phyloP scores from a whole-genome alignment of 371 early-diverging fungal species.

The Circinella umbellata region DNA sequence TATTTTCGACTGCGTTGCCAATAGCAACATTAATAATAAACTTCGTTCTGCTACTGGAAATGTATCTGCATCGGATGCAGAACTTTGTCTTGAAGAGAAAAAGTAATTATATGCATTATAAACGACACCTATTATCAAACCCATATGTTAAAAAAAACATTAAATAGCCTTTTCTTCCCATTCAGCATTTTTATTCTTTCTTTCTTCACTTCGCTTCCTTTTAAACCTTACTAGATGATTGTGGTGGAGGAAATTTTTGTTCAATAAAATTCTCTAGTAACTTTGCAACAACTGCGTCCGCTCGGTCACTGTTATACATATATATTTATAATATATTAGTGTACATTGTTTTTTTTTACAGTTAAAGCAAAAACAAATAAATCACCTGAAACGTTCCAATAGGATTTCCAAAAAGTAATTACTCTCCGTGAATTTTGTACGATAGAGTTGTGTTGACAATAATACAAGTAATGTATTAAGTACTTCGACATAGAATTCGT shows the following conservation, averaged over 20 bases:
- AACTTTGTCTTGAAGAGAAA: slow-evolving; percentile 56
- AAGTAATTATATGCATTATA: slow-evolving; percentile 76
- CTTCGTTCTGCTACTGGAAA: slow-evolving; percentile 70
- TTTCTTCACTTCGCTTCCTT: neutral
- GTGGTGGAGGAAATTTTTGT: slow-evolving; percentile 61
- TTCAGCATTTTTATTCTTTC: too few species aligned
- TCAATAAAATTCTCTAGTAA: slow-evolving; percentile 68
- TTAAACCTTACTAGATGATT: slow-evolving; percentile 51
- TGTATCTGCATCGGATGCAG: slow-evolving; percentile 46
- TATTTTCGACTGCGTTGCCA: slow-evolving; percentile 38
- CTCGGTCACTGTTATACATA: slow-evolving; percentile 56
- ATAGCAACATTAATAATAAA: slow-evolving; percentile 58
- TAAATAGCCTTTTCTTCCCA: too few species aligned
- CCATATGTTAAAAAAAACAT: too few species aligned
- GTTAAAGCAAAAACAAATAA: neutral
- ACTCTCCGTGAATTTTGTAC: slow-evolving; percentile 40
- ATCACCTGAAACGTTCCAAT: slow-evolving; percentile 57
- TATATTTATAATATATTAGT: neutral
- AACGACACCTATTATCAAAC: slow-evolving; percentile 49
- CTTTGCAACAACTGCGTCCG: slow-evolving; percentile 61
- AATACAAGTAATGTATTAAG: slow-evolving; percentile 68
- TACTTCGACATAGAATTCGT: slow-evolving; percentile 75
- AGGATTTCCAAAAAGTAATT: slow-evolving; percentile 71
- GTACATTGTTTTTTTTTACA: too few species aligned
- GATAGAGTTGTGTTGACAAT: slow-evolving; percentile 70